Conservation (phyloP, 2,329 filamentous ascomycete genomes). For the Huntiella decipiens region DNA sequence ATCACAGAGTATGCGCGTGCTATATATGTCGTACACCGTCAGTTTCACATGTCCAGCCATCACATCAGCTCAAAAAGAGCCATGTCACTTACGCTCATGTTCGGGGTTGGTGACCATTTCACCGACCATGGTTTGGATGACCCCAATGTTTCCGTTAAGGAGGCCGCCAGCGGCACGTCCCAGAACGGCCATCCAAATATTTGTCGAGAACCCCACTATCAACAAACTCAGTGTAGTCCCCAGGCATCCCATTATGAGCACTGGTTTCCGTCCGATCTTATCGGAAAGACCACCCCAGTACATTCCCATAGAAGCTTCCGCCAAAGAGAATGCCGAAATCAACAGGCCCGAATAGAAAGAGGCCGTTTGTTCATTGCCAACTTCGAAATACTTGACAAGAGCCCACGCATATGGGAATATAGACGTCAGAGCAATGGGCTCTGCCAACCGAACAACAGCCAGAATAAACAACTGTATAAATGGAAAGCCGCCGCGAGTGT, state of each 20-base stretch:
- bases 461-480: conserved; percentile 67
- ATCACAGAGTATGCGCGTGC: conserved; percentile 76
- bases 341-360: conserved; percentile 77
- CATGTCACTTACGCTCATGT: conserved; percentile 52
- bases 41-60: background rate
- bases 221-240: conserved; percentile 72
- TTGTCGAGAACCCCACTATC: conserved; percentile 63
- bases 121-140: conserved; percentile 85
- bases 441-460: conserved; percentile 78
- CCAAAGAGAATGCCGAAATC: conserved; percentile 69
- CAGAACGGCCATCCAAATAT: conserved; percentile 64
- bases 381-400: conserved; percentile 56
- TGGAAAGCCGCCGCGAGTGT: conserved; percentile 36
- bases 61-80: background rate
- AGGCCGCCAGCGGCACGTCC: conserved; percentile 63
- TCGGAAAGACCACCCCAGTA: conserved; percentile 77
- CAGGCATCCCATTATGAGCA: conserved; percentile 60
- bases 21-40: conserved; percentile 17
- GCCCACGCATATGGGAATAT: conserved; percentile 87
- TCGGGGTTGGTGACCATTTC: conserved; percentile 69
- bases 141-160: conserved; percentile 79
- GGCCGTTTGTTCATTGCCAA: conserved; percentile 54
- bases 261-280: conserved; percentile 64
- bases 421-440: conserved; percentile 81
- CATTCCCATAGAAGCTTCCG: conserved; percentile 69